Conservation (phyloP, 2,329 filamentous ascomycete species). For the Aureobasidium sp. region DNA sequence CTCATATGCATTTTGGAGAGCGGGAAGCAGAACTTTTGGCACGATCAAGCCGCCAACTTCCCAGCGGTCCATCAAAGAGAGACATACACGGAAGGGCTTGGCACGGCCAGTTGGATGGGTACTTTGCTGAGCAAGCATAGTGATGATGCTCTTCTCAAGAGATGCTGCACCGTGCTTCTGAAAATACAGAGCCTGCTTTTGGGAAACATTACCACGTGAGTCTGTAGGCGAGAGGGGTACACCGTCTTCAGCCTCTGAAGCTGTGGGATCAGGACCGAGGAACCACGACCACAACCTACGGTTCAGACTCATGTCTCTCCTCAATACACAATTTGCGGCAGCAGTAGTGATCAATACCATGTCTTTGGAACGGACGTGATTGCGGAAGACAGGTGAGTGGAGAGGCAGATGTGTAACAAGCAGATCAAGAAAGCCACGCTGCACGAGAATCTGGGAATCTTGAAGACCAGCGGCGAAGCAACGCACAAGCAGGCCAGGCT, state of each 20-base stretch:
- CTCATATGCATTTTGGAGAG: conserved; percentile 69
- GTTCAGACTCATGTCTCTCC: conserved; percentile 95
- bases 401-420: conserved; percentile 85
- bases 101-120: conserved; percentile 60
- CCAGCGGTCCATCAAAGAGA: conserved; percentile 97
- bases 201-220: conserved; percentile 45
- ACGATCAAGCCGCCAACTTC: conserved; percentile 90
- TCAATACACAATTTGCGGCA: conserved; percentile 77
- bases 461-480: conserved; percentile 85
- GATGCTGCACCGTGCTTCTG: conserved; percentile 68
- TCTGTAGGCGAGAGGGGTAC: conserved; percentile 21
- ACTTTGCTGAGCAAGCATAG: conserved; percentile 60
- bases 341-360: conserved; percentile 75
- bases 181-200: conserved; percentile 64
- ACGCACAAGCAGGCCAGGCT: conserved; percentile 81
- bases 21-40: conserved; percentile 78
- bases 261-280: conserved; percentile 64
- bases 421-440: conserved; percentile 87
- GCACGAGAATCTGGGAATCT: conserved; percentile 84
- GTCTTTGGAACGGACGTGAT: conserved; percentile 64
- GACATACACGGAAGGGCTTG: conserved; percentile 80
- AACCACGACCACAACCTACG: conserved; percentile 94
- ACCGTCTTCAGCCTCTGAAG: conserved; percentile 27
- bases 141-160: conserved; percentile 65
- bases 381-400: conserved; percentile 72